Base-by-base conservation (phyloP, 1,139 yeast genomes). In the Pichia sp. region DNA sequence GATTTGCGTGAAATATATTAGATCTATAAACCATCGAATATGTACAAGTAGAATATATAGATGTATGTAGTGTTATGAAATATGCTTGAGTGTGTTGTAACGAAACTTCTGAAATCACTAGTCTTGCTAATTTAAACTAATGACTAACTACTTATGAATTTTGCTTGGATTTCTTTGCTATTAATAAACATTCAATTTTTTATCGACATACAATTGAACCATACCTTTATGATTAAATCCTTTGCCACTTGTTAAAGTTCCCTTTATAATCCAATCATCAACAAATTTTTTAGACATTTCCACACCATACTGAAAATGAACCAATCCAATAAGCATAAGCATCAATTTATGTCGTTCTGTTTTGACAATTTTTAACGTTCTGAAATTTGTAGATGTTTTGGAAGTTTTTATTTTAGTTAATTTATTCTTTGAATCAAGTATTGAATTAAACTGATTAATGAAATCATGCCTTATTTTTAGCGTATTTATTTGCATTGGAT, bases 211-310 rank as follows among this genome's bases (percentile, higher is more conserved):
- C 26, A 61, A 22, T 36, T 61, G 63, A 12, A 48, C 25, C 39
- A 62, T 42, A 3, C 66, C 66, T 40, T 50, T 47, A 49, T 62
- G 66, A 4, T 40, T 49, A 46, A 59, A 61, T 15, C 36, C 36
- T 16, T 32, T 32, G 22, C 22, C 15, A 8, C 36, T 32, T 3
- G 16, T 32, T 18, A 32, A 9, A 32, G 22, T 50, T 6, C 65
- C 66, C n/a, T 41, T 37, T 7, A 62, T 53, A 8, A 61, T 44
- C 52, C 61, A 62, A 12, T 62, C 59, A 37, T 54, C 56, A 3
- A 60, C 48, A 43, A 60, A 61, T 35, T 52, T 52, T 5, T 27
- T 27, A 16, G 54, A 47, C 25, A 45, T 50, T 4, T 36, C 29
- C 1, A 40, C 15, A 2, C 62, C 64, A 37, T 56, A 52, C 44